Percentiles rank a stretch among this genome's conserved stretches.
Conservation (phyloP, 495 filamentous ascomycete species). For the Xylaria scruposa region DNA sequence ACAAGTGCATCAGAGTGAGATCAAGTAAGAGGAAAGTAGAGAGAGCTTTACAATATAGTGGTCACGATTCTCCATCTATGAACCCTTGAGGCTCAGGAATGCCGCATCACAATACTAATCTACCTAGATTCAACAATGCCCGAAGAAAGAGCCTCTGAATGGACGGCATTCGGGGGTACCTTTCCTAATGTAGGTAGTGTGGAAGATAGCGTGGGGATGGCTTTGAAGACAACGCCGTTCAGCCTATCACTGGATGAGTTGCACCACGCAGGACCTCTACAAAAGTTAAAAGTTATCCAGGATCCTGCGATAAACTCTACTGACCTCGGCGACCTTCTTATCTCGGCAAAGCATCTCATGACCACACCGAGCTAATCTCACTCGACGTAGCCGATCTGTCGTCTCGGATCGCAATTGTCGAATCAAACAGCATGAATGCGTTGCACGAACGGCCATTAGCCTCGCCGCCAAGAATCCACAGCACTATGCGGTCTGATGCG, state of each 20-base stretch:
- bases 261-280: not conserved
- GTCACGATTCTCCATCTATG: not conserved
- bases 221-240: not conserved
- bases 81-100: not conserved
- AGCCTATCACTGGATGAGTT: slow-evolving; percentile 7
- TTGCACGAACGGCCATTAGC: not conserved
- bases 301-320: slow-evolving; percentile 2
- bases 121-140: not conserved
- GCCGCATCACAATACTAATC: not conserved
- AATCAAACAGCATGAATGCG: not conserved
- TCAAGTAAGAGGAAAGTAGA: not conserved
- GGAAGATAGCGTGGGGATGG: not conserved
- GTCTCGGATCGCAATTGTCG: not conserved
- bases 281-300: not conserved
- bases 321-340: slow-evolving; percentile 14
- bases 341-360: slow-evolving; percentile 24
- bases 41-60: not conserved
- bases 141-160: not conserved
- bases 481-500: slow-evolving; percentile 23
- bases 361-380: not conserved
- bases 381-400: not conserved
- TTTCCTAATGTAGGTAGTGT: not conserved
- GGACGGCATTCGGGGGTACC: not conserved
- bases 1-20: not conserved
- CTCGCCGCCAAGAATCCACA: slow-evolving; percentile 12